Base-by-base conservation (phyloP, 176 grass and related monocot species). In the Carex pumila region DNA sequence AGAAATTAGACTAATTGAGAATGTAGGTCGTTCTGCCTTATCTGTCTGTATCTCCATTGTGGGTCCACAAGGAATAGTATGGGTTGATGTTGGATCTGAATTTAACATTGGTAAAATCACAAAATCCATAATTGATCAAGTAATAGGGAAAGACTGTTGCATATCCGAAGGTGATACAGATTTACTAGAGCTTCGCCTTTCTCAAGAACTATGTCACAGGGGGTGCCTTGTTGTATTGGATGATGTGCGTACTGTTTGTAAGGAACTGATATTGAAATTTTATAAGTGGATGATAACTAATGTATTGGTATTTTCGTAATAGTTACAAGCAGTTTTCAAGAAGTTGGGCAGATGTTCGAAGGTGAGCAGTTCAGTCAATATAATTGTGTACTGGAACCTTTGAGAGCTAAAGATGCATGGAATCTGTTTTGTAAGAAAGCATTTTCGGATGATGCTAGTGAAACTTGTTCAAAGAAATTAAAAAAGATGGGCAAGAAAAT, bases 61-160 rank as follows among this genome's bases (percentile, higher is more conserved):
- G 3, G 71, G 71, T 22, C 7, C 73, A 19, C 50, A 43, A 43
- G 41, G 25, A 78, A 52, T 53, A 52, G 39, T 75, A 50, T 78
- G 73, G 73, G n/a, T 78, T 13, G 18, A 78, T 54, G 52, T 78
- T 6, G 9, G 45, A 56, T 5, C 6, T 12, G 6, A 19, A 54
- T 12, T 31, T 56, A 30, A 4, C 5, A 15, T 53, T 57, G 49
- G 12, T 25, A 79, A 7, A 25, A 30, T 79, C 56, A 13, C 2
- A 3, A 79, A 79, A 57, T 29, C 34, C 19, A 25, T 79, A 30
- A 21, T 79, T 56, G 73, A 79, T 31, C 73, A 79, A 21, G 22
- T n/a, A 56, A 79, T 79, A 54, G 73, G 73, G 43, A 79, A 79
- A 56, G 73, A 55, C 2, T 56, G 49, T 56, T 56, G 73, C 49